phyloP scores from a whole-genome alignment of 2,329 filamentous ascomycete genomes.

The Hypomyces rosellus region DNA sequence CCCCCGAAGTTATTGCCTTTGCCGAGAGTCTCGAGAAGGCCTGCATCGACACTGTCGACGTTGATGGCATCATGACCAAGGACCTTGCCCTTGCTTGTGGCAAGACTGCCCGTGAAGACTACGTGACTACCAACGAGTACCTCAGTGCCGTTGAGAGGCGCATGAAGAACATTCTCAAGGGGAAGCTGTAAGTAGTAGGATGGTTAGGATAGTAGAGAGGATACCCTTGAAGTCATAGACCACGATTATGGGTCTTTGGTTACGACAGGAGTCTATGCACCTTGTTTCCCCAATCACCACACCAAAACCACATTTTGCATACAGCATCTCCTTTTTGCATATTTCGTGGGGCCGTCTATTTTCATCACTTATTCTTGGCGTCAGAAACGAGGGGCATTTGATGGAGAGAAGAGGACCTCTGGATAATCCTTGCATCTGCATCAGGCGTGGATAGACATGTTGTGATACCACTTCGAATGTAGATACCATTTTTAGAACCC shows the following conservation, averaged over 20 bases:
- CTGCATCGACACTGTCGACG: slow-evolving; percentile 87
- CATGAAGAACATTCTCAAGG: slow-evolving; percentile 72
- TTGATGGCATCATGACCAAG: slow-evolving; percentile 98
- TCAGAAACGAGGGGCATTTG: too few species aligned
- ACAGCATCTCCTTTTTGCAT: too few species aligned
- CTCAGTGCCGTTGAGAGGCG: slow-evolving; percentile 85
- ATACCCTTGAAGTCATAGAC: neutral
- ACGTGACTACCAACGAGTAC: slow-evolving; percentile 90
- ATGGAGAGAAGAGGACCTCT: neutral
- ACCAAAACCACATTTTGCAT: too few species aligned
- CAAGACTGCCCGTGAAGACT: slow-evolving; percentile 75
- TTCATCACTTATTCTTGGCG: too few species aligned
- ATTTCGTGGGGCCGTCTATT: too few species aligned
- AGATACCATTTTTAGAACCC: slow-evolving; percentile 1
- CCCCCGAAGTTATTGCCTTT: slow-evolving; percentile 86
- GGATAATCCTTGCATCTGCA: neutral
- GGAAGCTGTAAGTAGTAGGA: slow-evolving; percentile 55
- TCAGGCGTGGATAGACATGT: neutral
- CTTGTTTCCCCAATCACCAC: too few species aligned
- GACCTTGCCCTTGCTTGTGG: slow-evolving; percentile 93
- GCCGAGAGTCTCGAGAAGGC: slow-evolving; percentile 89
- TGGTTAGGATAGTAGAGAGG: slow-evolving; percentile 1
- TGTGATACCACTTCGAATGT: slow-evolving; percentile 7
- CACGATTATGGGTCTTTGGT: neutral
- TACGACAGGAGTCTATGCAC: too few species aligned